These are phyloP conservation scores for Linnemannia hyalina DNA, from an alignment of 192 early-diverging fungal genomes.

Conservation along the genomic window DNA sequence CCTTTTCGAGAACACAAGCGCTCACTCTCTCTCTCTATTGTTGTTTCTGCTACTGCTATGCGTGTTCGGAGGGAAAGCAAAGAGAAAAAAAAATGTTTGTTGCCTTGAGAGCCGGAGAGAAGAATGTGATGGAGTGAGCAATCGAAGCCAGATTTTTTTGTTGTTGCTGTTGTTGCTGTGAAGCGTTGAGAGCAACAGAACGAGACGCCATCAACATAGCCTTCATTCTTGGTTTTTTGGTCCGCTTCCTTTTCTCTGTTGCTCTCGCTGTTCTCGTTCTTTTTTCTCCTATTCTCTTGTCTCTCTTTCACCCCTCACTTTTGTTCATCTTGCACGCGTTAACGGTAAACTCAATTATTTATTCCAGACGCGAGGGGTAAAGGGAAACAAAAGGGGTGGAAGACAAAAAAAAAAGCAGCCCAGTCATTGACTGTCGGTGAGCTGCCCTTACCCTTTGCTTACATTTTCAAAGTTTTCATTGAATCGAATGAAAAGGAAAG, in stretches of 20 bases:
- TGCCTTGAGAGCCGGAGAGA: background rate
- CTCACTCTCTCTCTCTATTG: background rate
- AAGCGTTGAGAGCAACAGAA: background rate
- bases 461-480: background rate
- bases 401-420: background rate
- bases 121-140: background rate
- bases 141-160: background rate
- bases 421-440: background rate
- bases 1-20: background rate
- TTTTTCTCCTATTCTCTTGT: background rate
- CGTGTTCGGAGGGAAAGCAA: background rate
- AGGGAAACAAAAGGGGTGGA: background rate
- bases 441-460: too few species aligned
- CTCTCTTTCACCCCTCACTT: background rate
- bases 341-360: slow-evolving; percentile 7
- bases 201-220: background rate
- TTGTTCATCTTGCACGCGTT: background rate
- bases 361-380: background rate
- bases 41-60: background rate
- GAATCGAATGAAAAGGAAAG: background rate
- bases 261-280: background rate
- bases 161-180: background rate
- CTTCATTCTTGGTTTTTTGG: background rate
- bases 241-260: background rate
- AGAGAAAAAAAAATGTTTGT: slow-evolving; percentile 3